Conservation (phyloP, 305 asterid species). For the Ilex paraguariensis region DNA sequence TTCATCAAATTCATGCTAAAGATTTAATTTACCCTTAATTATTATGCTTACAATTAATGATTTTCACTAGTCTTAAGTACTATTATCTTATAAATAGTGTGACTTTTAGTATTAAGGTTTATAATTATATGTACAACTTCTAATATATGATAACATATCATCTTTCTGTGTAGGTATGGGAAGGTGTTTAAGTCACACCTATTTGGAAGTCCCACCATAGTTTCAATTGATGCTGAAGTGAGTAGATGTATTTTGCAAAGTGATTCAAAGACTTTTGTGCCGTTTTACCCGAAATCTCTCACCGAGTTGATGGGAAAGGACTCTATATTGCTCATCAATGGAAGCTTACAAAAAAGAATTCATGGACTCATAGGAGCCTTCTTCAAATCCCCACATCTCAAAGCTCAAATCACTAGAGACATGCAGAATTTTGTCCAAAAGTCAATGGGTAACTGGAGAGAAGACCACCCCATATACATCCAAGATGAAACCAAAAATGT, state of each 20-base stretch:
- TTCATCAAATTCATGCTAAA: background rate
- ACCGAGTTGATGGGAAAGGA: conserved; percentile 82
- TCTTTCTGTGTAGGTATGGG: conserved; percentile 52
- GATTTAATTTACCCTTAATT: too few species aligned
- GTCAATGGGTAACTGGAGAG: conserved; percentile 60
- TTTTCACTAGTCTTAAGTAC: too few species aligned
- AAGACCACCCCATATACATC: conserved; percentile 54
- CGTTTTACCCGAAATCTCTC: conserved; percentile 85
- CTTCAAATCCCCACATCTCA: conserved; percentile 54
- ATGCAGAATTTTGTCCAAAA: conserved; percentile 55
- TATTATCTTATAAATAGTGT: background rate
- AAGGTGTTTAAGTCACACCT: conserved; percentile 84
- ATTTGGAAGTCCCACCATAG: conserved; percentile 76
- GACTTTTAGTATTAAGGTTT: background rate
- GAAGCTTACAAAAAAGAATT: conserved; percentile 66
- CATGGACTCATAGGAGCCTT: conserved; percentile 85
- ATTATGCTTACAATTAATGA: background rate
- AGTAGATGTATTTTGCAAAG: conserved; percentile 66
- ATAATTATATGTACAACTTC: background rate
- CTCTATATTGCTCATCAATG: conserved; percentile 69
- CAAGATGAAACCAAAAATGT: conserved; percentile 80
- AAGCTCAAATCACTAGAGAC: conserved; percentile 58
- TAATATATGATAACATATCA: background rate
- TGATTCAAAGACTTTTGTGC: conserved; percentile 68
- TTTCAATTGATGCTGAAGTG: conserved; percentile 88